Base-by-base conservation (phyloP, 805 yeast genomes). In the Jamesozyma piceae region DNA sequence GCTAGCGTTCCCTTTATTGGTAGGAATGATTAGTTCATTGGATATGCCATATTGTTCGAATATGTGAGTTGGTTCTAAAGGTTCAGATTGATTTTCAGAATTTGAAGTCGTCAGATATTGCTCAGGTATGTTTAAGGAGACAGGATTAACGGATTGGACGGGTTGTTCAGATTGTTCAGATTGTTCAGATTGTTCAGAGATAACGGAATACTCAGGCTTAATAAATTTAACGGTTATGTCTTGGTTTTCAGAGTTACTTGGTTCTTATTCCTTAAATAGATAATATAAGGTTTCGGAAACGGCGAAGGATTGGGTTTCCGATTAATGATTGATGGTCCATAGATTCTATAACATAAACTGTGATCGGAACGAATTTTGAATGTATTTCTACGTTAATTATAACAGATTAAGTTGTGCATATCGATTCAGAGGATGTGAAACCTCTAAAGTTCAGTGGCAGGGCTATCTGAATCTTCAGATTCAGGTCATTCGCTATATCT, bases 161-260 rank as follows among this genome's bases (percentile, higher is more conserved):
- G n/a, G n/a, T n/a, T n/a, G n/a, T n/a, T n/a, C 9, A 30, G 15
- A 30, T 30, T 30, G 15, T 11, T 30, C 33, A 30, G 15, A n/a
- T 30, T 11, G n/a, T n/a, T n/a, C n/a, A n/a, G n/a, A n/a, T n/a
- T n/a, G n/a, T n/a, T n/a, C n/a, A n/a, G n/a, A n/a, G n/a, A n/a
- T n/a, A n/a, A n/a, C n/a, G n/a, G 21, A 8, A 11, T 32, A 17
- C n/a, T 32, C 22, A 6, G 35, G n/a, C 8, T 32, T 18, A 18
- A 18, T 6, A 11, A 20, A 8, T 18, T 32, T 11, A 14, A 6
- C 14, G 21, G 18, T 4, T n/a, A 18, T 18, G 14, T 8, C 19
- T 8, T 18, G 5, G 21, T 5, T n/a, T 5, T 17, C 21, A n/a
- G 18, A 6, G 21, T 32, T 32, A 18, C 45, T 68, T 35, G 27